These are phyloP conservation scores for Phaeosphaeria sp. DNA, from an alignment of 2,329 filamentous ascomycete species.

Conservation along the genomic window DNA sequence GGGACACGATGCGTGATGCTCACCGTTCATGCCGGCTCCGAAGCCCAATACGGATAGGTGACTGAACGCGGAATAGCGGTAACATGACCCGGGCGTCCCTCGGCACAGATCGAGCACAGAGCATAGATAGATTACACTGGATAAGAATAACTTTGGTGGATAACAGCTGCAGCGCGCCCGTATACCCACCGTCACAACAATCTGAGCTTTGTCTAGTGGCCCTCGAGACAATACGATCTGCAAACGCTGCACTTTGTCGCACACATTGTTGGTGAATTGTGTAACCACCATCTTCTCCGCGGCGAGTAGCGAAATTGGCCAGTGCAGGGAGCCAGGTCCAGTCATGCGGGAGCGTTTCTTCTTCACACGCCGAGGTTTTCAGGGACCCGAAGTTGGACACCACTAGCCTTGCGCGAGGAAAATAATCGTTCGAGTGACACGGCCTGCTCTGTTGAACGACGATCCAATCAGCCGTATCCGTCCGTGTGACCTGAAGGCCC, in stretches of 20 bases:
- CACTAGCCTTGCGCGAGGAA: slow-evolving; percentile 5
- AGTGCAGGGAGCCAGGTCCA: slow-evolving; percentile 23
- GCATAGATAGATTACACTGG: slow-evolving; percentile 26
- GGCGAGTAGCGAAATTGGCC: slow-evolving; percentile 27
- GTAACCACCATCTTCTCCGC: slow-evolving; percentile 17
- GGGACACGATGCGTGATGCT: background rate
- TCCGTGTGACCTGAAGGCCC: slow-evolving; percentile 24
- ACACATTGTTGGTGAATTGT: background rate
- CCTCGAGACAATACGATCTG: slow-evolving; percentile 11
- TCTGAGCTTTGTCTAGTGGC: slow-evolving; percentile 15
- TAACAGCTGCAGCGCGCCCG: slow-evolving; percentile 14
- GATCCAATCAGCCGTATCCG: slow-evolving; percentile 13
- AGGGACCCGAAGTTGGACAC: slow-evolving; percentile 7
- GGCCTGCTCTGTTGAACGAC: background rate
- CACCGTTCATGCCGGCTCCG: slow-evolving; percentile 6
- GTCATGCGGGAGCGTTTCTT: slow-evolving; percentile 35
- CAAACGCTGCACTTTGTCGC: slow-evolving; percentile 5
- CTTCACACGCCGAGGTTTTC: slow-evolving; percentile 16
- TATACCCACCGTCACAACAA: slow-evolving; percentile 11
- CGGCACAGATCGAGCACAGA: slow-evolving; percentile 20
- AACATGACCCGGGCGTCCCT: slow-evolving; percentile 32
- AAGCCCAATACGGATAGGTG: slow-evolving; percentile 8
- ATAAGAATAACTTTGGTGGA: slow-evolving; percentile 26
- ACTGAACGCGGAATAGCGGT: slow-evolving; percentile 41
- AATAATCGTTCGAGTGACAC: background rate